Evolutionary conservation across 2,329 filamentous ascomycete species (phyloP).

Genomic region (Calonectria naviculata): DNA sequence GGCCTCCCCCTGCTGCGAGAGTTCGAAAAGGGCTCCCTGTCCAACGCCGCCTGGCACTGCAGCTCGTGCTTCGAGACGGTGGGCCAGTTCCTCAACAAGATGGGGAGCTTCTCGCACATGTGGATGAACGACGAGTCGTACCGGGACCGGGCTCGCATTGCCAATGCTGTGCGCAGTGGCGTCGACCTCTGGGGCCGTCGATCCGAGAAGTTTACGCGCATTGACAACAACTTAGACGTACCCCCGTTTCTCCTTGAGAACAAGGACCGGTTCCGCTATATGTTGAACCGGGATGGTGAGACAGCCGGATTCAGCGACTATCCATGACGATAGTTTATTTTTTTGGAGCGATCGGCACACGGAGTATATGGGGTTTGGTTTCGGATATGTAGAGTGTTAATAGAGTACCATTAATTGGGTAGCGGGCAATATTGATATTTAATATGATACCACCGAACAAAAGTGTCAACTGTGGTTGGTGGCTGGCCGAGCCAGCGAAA

Average conservation of each 20-base stretch:
- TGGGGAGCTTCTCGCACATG: constrained; percentile 66
- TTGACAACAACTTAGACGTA: constrained; percentile 64
- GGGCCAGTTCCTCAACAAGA: constrained; percentile 64
- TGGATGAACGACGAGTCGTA: constrained; percentile 63
- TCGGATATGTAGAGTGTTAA: neutral
- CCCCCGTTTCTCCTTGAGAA: constrained; percentile 58
- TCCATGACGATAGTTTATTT: constrained; percentile 33
- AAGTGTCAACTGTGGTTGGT: neutral
- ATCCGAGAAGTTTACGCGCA: constrained; percentile 57
- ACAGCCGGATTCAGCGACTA: constrained; percentile 62
- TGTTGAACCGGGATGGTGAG: constrained; percentile 57
- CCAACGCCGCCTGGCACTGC: constrained; percentile 71
- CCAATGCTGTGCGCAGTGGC: constrained; percentile 61
- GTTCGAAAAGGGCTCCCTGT: constrained; percentile 56
- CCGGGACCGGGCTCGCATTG: constrained; percentile 59
- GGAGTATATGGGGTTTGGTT: neutral
- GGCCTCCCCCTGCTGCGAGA: constrained; percentile 51
- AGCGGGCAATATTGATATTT: neutral
- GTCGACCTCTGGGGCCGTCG: constrained; percentile 65
- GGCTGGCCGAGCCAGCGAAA: no score
- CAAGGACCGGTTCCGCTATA: constrained; percentile 54
- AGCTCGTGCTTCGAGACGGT: constrained; percentile 70
- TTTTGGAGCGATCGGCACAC: neutral
- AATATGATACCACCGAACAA: neutral
- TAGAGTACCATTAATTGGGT: neutral